A percentile compares a stretch with the other conserved stretches of the same genome.
phyloP scores from a whole-genome alignment of 2,329 filamentous ascomycete species.

The Alternaria solani region DNA sequence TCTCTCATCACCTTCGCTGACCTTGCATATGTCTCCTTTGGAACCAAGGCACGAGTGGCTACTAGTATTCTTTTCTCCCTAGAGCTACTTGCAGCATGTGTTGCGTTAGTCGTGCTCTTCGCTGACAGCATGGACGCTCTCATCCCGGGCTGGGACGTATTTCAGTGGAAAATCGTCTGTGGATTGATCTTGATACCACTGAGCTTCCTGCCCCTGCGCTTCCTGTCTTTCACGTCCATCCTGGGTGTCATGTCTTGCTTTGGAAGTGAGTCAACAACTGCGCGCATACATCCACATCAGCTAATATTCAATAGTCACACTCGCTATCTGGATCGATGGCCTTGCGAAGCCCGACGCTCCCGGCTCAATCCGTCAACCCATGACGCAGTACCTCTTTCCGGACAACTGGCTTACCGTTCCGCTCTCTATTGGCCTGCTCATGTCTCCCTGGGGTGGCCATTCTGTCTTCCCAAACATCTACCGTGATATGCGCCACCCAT shows the following conservation, averaged over 20 bases:
- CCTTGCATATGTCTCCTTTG: slow-evolving; percentile 89
- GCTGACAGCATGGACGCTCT: slow-evolving; percentile 87
- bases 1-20: slow-evolving; percentile 94
- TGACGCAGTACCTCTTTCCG: slow-evolving; percentile 81
- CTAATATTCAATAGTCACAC: slow-evolving; percentile 69
- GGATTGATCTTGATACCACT: slow-evolving; percentile 80
- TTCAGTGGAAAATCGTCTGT: slow-evolving; percentile 86
- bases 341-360: slow-evolving; percentile 79
- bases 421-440: slow-evolving; percentile 86
- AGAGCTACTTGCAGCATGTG: slow-evolving; percentile 86
- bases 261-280: slow-evolving; percentile 71
- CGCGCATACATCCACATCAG: neutral
- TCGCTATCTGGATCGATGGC: slow-evolving; percentile 85
- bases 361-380: slow-evolving; percentile 83
- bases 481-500: slow-evolving; percentile 79
- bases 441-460: slow-evolving; percentile 80
- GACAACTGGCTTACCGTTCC: slow-evolving; percentile 87
- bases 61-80: slow-evolving; percentile 88
- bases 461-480: slow-evolving; percentile 86
- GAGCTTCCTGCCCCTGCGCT: slow-evolving; percentile 81
- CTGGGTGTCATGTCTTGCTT: slow-evolving; percentile 92
- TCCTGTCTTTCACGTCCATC: slow-evolving; percentile 89
- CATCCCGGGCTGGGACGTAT: slow-evolving; percentile 73
- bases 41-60: slow-evolving; percentile 78
- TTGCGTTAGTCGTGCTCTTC: slow-evolving; percentile 91